Evolutionary conservation across 306 rosid genomes (phyloP).

Genomic region (Glycine soja): DNA sequence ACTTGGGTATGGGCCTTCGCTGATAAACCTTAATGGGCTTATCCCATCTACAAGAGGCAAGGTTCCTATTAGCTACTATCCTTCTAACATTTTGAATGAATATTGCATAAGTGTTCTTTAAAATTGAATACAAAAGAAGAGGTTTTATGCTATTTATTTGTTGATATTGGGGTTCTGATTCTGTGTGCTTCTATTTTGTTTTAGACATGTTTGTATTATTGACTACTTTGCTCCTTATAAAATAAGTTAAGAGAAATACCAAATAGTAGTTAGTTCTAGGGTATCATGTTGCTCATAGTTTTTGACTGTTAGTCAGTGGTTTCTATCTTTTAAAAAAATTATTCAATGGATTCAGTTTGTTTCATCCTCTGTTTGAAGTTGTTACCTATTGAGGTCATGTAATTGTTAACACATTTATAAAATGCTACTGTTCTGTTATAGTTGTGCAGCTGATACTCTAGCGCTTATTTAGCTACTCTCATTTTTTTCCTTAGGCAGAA

Average conservation of each 20-base stretch:
- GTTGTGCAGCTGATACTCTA: constrained; percentile 42
- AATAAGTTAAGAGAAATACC: constrained; percentile 4
- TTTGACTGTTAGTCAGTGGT: neutral
- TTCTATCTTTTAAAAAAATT: neutral
- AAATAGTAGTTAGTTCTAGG: neutral
- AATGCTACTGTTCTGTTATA: constrained; percentile 45
- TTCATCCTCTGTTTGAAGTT: constrained; percentile 30
- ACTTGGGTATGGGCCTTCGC: no score
- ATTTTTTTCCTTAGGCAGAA: constrained; percentile 83
- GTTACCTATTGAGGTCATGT: constrained; percentile 17
- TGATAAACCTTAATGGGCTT: no score
- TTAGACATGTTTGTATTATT: constrained; percentile 18
- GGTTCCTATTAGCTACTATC: neutral
- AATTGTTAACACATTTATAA: constrained; percentile 21
- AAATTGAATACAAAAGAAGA: constrained; percentile 30
- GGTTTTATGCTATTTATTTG: constrained; percentile 7
- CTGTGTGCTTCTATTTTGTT: constrained; percentile 3
- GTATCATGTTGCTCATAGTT: constrained; percentile 25
- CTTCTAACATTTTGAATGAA: neutral
- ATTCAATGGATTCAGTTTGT: neutral
- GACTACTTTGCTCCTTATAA: constrained; percentile 17
- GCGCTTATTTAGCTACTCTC: constrained; percentile 57
- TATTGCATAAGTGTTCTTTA: constrained; percentile 9
- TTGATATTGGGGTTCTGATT: constrained; percentile 33
- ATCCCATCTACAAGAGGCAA: no score